Percentiles rank a stretch among this genome's conserved stretches.
phyloP scores from a whole-genome alignment of 805 yeast species.

The Candida tammaniensis region DNA sequence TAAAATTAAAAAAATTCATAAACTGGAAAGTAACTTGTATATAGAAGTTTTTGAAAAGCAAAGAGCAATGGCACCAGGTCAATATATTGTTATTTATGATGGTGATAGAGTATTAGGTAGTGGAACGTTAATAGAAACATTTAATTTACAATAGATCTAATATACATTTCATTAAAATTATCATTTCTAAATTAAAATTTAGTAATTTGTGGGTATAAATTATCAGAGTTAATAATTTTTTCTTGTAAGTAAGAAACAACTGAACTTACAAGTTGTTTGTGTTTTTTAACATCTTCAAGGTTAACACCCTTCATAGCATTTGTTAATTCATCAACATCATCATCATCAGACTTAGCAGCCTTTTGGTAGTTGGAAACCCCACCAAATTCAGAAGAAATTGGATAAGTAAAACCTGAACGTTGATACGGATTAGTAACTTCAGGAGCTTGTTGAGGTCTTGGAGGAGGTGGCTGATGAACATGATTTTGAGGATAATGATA shows the following conservation, averaged over 20 bases:
- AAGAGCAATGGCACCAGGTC: slow-evolving; percentile 89
- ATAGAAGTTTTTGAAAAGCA: slow-evolving; percentile 45
- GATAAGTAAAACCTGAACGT: slow-evolving; percentile 11
- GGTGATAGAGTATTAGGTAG: slow-evolving; percentile 66
- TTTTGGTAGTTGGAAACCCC: slow-evolving; percentile 37
- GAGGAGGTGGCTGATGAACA: slow-evolving; percentile 1
- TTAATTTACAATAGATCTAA: background rate
- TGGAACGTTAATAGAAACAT: slow-evolving; percentile 22
- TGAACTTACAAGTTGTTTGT: slow-evolving; percentile 31
- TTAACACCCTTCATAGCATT: slow-evolving; percentile 15
- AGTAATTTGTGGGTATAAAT: slow-evolving; percentile 39
- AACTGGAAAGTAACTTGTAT: slow-evolving; percentile 17
- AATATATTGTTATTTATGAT: slow-evolving; percentile 70
- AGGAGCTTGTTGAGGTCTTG: slow-evolving; percentile 5
- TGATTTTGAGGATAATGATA: slow-evolving; percentile 18
- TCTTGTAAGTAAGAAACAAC: slow-evolving; percentile 32
- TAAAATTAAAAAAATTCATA: slow-evolving; percentile 21
- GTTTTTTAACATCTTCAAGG: slow-evolving; percentile 29
- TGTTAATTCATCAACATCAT: slow-evolving; percentile 14
- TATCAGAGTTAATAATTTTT: slow-evolving; percentile 13
- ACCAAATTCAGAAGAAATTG: slow-evolving; percentile 28
- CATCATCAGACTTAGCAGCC: slow-evolving; percentile 22
- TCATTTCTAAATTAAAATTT: slow-evolving; percentile 26
- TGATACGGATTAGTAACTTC: slow-evolving; percentile 17
- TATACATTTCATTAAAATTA: slow-evolving; percentile 5